Conservation (phyloP, 2,329 filamentous ascomycete genomes). For the Trichoderma oligosporum region DNA sequence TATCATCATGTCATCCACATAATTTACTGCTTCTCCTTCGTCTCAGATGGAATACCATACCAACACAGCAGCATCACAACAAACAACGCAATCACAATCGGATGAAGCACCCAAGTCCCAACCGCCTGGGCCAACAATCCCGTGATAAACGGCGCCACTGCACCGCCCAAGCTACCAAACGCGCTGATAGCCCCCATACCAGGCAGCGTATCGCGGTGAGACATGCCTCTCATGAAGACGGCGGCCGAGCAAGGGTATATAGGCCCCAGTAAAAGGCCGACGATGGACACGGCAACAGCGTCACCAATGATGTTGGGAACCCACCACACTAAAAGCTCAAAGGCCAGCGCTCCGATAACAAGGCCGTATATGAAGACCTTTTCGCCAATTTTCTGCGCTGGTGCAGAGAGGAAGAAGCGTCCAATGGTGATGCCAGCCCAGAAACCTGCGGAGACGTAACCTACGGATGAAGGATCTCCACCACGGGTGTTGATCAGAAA, state of each 20-base stretch:
- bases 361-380: slow-evolving; percentile 63
- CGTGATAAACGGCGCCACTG: slow-evolving; percentile 62
- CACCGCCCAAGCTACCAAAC: slow-evolving; percentile 66
- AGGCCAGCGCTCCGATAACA: slow-evolving; percentile 56
- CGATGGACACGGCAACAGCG: slow-evolving; percentile 62
- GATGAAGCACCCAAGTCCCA: slow-evolving; percentile 62
- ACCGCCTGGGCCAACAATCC: slow-evolving; percentile 59
- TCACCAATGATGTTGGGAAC: slow-evolving; percentile 71
- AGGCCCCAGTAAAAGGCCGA: slow-evolving; percentile 73
- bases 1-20: background rate
- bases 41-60: slow-evolving; percentile 53
- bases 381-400: slow-evolving; percentile 66
- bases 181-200: slow-evolving; percentile 65
- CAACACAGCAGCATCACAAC: slow-evolving; percentile 62
- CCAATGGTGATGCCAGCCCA: slow-evolving; percentile 73
- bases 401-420: slow-evolving; percentile 65
- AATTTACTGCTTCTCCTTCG: slow-evolving; percentile 57
- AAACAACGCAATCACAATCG: slow-evolving; percentile 65
- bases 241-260: slow-evolving; percentile 71
- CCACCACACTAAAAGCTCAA: slow-evolving; percentile 75
- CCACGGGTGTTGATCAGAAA: slow-evolving; percentile 72
- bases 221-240: slow-evolving; percentile 59
- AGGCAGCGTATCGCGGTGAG: slow-evolving; percentile 56
- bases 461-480: slow-evolving; percentile 66
- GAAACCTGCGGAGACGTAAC: slow-evolving; percentile 73